Conservation (phyloP, 192 early-diverging fungal species). For the Geranomyces michiganensis region DNA sequence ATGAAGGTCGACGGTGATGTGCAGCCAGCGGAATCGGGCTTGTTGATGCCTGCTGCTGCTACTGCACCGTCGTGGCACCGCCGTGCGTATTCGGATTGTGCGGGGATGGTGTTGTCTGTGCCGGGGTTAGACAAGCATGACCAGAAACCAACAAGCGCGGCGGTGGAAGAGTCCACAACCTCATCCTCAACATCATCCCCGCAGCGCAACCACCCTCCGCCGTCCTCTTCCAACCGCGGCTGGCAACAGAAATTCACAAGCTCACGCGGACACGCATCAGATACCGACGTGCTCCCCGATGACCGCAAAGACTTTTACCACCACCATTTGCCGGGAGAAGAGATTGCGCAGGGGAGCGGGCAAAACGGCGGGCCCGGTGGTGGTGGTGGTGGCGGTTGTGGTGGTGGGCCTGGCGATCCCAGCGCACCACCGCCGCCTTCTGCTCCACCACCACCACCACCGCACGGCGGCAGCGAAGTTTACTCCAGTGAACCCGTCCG, state of each 20-base stretch:
- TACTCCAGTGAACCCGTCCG: background rate
- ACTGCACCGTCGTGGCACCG: background rate
- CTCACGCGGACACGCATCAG: conserved; percentile 19
- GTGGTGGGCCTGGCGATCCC: background rate
- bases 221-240: background rate
- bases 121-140: background rate
- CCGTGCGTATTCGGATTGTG: conserved; percentile 16
- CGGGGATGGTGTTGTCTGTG: background rate
- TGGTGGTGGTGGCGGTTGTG: background rate
- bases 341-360: background rate
- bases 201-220: background rate
- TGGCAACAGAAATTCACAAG: conserved; percentile 8
- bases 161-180: no score
- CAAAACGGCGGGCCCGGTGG: background rate
- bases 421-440: background rate
- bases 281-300: conserved; percentile 9
- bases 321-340: no score
- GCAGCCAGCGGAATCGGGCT: background rate
- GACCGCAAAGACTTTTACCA: background rate
- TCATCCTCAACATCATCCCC: no score
- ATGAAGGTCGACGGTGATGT: background rate
- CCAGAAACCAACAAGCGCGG: no score
- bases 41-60: no score
- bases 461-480: background rate
- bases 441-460: background rate